Evolutionary conservation across 2,329 filamentous ascomycete species (phyloP).

Genomic region (Penicillium sp.): DNA sequence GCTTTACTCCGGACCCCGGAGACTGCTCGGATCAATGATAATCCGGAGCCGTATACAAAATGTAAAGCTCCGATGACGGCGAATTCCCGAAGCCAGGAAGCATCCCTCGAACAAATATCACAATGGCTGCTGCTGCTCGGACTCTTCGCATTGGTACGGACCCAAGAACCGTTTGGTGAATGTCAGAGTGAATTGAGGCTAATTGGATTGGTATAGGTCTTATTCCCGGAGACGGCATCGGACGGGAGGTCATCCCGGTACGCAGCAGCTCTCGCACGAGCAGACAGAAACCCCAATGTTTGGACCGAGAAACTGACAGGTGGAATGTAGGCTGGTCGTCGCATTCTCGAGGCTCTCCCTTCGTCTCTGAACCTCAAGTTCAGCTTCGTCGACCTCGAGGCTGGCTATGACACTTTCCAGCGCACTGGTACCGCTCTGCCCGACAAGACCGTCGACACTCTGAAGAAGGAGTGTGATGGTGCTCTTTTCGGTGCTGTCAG

Average conservation of each 20-base stretch:
- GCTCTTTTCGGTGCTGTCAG: conserved; percentile 94
- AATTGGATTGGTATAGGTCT: conserved; percentile 60
- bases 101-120: conserved; percentile 19
- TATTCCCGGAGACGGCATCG: conserved; percentile 97
- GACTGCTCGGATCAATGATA: conserved; percentile 21
- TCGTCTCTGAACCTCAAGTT: conserved; percentile 89
- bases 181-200: neutral
- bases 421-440: conserved; percentile 83
- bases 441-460: conserved; percentile 82
- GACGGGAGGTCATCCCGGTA: conserved; percentile 93
- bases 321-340: conserved; percentile 64
- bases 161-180: neutral
- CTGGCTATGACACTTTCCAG: conserved; percentile 92
- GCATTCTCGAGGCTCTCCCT: conserved; percentile 88
- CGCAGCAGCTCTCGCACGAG: conserved; percentile 20
- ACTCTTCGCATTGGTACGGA: conserved; percentile 66
- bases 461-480: conserved; percentile 89
- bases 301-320: conserved; percentile 13
- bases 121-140: conserved; percentile 57
- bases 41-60: conserved; percentile 23
- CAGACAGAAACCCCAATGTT: conserved; percentile 4
- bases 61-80: conserved; percentile 33
- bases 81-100: conserved; percentile 18
- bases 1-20: conserved; percentile 20
- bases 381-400: conserved; percentile 88